phyloP scores from a whole-genome alignment of 2,329 filamentous ascomycete genomes.

The Penicillium sp. region DNA sequence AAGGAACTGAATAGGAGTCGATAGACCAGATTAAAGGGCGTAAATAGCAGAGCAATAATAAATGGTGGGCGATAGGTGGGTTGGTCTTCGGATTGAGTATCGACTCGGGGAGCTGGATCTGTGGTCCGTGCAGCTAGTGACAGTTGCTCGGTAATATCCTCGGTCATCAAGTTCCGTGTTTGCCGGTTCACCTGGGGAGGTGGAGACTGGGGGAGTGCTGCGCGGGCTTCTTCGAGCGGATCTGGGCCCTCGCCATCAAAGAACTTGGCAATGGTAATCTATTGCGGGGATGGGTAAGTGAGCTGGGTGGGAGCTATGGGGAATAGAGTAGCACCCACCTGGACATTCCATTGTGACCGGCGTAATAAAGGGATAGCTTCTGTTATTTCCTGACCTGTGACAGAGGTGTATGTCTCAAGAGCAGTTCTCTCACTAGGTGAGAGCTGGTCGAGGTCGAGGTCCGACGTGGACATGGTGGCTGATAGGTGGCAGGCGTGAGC shows the following conservation, averaged over 20 bases:
- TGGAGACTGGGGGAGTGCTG: constrained; percentile 58
- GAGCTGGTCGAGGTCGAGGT: constrained; percentile 62
- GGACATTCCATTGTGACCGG: constrained; percentile 93
- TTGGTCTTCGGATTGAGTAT: constrained; percentile 69
- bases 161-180: constrained; percentile 68
- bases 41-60: constrained; percentile 73
- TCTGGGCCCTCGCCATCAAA: constrained; percentile 93
- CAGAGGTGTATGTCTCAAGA: constrained; percentile 81
- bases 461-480: constrained; percentile 49
- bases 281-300: constrained; percentile 17
- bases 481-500: constrained; percentile 17
- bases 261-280: constrained; percentile 97
- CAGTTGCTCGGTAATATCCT: constrained; percentile 36
- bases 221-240: constrained; percentile 72
- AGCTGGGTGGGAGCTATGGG: constrained; percentile 4
- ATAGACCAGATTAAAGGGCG: constrained; percentile 79
- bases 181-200: constrained; percentile 65
- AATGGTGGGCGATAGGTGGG: constrained; percentile 70
- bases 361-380: constrained; percentile 77
- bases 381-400: constrained; percentile 78
- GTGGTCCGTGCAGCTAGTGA: constrained; percentile 42
- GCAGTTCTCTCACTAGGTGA: constrained; percentile 76
- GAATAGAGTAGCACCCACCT: constrained; percentile 52
- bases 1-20: constrained; percentile 66
- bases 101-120: constrained; percentile 79